These are phyloP conservation scores for Naganishia liquefaciens DNA, from an alignment of 1,284 basidiomycete species.

Conservation along the genomic window DNA sequence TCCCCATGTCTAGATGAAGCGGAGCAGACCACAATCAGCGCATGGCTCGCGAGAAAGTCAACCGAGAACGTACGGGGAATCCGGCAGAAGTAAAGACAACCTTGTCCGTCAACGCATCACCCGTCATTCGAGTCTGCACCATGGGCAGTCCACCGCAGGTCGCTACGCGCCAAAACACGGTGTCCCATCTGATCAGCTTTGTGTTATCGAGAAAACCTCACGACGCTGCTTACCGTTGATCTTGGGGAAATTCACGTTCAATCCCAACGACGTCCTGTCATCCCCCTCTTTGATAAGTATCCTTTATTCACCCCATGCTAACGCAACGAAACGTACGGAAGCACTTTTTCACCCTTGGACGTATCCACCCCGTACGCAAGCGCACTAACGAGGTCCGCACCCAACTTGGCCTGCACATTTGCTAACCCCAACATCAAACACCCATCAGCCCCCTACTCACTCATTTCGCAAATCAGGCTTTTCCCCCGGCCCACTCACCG, in stretches of 20 bases:
- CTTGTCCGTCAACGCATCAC: slow-evolving; percentile 27
- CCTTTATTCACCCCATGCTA: background rate
- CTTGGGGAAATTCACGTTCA: slow-evolving; percentile 31
- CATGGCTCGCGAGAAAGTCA: too few relatives aligned
- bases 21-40: too few relatives aligned
- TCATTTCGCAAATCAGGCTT: background rate
- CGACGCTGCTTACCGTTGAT: slow-evolving; percentile 15
- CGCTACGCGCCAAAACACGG: background rate
- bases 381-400: slow-evolving; percentile 21
- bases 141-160: slow-evolving; percentile 29
- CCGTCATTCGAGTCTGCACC: slow-evolving; percentile 29
- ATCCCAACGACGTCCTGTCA: slow-evolving; percentile 18
- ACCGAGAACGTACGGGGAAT: slow-evolving; percentile 24
- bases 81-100: slow-evolving; percentile 26
- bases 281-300: background rate
- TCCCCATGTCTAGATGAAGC: slow-evolving; percentile 11
- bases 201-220: background rate
- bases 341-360: slow-evolving; percentile 24
- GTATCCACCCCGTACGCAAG: slow-evolving; percentile 23
- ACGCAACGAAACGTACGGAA: slow-evolving; percentile 9
- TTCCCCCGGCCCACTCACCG: slow-evolving; percentile 2
- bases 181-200: background rate
- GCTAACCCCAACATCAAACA: background rate
- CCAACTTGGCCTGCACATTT: slow-evolving; percentile 26
- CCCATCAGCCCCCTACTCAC: background rate